Evolutionary conservation across 345 rosid species (phyloP), one percentile per base, ranked within the genome.

Genomic region (Mercurialis annua): DNA sequence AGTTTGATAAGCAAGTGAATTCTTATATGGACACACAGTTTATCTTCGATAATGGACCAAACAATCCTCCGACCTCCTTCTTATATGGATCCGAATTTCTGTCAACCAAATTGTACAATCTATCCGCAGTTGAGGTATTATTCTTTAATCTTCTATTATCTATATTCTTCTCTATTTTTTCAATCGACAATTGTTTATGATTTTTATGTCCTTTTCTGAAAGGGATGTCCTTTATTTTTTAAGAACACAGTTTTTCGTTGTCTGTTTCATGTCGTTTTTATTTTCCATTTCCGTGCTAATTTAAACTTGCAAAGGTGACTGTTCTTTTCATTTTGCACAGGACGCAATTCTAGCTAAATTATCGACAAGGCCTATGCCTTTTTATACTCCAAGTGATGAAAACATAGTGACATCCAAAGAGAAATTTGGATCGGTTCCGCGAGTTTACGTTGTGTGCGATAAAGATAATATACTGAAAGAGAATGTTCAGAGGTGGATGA

Each of bases 51-150:
- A 36, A 78, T 42, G 86, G 86, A 5, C 59, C 24, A 10, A 52
- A 57, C 47, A 34, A 58, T 6, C 78, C 73, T 18, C 79, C 84
- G 11, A 78, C 80, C 4, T 60, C 80, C 6, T 0, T 59, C 0
- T 47, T 66, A 1, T 7, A 71, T 23, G 82, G 86, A 2, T 71
- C 73, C 24, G 52, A 73, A n/a, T 62, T 68, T 44, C 9, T 77
- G 76, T 59, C 76, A 6, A 52, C 81, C 18, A 75, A 72, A 64
- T 4, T 75, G 2, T 81, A 82, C 71, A 77, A 74, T 4, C 67
- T 73, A 14, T 82, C 83, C 27, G 81, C 85, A n/a, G 78, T 75
- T 3, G 83, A 82, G 84, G 84, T 78, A 69, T 5, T 0, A 5
- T 26, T 11, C 5, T 17, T 21, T 26, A 2, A 49, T 9, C 40